Base-by-base conservation (phyloP, 495 filamentous ascomycete species). In the Aspergillus coremiiformis region DNA sequence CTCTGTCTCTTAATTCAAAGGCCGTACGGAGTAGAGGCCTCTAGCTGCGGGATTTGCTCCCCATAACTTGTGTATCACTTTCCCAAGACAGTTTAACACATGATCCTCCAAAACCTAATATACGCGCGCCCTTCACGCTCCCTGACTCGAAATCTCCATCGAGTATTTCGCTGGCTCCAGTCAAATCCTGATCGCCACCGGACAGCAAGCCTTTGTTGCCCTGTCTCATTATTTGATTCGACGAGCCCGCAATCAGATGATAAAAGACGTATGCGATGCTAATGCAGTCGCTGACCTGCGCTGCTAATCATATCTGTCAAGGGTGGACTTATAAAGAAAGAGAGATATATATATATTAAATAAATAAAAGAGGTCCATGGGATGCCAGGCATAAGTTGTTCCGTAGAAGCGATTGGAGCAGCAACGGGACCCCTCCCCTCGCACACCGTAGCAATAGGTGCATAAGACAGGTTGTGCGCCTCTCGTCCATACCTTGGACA, bases 191-290 rank as follows among this genome's bases (percentile, higher is more conserved):
- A 51, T 62, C 52, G 56, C 56, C 54, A 59, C 56, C 54, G 37
- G 45, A 55, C 45, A 43, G 50, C 26, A 51, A 23, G 44, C 37
- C 39, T 39, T 43, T 55, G 49, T n/a, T 52, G 39, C 33, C 50
- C 56, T 45, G 37, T 30, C 26, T 37, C 51, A 37, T 29, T 32
- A 30, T 63, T 47, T 55, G 56, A 63, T 63, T 63, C 52, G 60
- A 47, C 46, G 47, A 41, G 41, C 37, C 42, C 23, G 29, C 30
- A 52, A 66, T 71, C 68, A 71, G 65, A 59, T 71, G 68, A 71
- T 65, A 54, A 56, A 42, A 58, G 45, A 37, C 45, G 39, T 50
- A 57, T 71, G 68, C 66, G 65, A 60, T 63, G 53, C 59, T 68
- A 68, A 66, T 65, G 66, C 66, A 64, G 44, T 51, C 44, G 27